Percentiles rank a stretch among this genome's conserved stretches.
Conservation (phyloP, 495 filamentous ascomycete species). For the Aspergillus panamensis region DNA sequence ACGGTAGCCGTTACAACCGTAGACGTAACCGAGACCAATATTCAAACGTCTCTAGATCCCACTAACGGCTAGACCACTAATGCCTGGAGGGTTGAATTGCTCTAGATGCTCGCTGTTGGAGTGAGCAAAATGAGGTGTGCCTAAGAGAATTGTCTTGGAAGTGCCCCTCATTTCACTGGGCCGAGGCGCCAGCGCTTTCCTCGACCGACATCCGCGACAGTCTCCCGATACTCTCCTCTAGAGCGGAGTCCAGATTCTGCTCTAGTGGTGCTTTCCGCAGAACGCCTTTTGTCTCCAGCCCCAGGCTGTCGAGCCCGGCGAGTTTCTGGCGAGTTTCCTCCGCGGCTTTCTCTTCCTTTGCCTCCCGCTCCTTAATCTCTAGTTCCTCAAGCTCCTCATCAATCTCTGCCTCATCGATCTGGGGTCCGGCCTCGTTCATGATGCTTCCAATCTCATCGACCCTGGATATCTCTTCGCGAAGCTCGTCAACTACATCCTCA, state of each 20-base stretch:
- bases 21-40: constrained; percentile 1
- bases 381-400: constrained; percentile 83
- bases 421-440: constrained; percentile 58
- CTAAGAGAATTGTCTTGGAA: no score
- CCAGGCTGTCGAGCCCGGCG: constrained; percentile 41
- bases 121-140: no score
- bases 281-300: constrained; percentile 35
- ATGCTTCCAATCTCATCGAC: constrained; percentile 79
- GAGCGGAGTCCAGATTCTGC: constrained; percentile 28
- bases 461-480: constrained; percentile 76
- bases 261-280: constrained; percentile 26
- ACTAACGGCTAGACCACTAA: constrained; percentile 9
- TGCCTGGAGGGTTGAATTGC: not conserved
- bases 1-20: constrained; percentile 3
- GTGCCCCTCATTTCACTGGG: constrained; percentile 3
- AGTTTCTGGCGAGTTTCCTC: constrained; percentile 44
- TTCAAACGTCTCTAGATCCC: constrained; percentile 1
- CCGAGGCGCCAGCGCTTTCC: constrained; percentile 29
- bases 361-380: constrained; percentile 61
- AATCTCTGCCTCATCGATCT: constrained; percentile 77
- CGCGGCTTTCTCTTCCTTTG: constrained; percentile 49
- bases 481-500: constrained; percentile 65
- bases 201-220: constrained; percentile 46
- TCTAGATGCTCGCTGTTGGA: no score
- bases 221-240: constrained; percentile 39